These are phyloP conservation scores for Pseudogymnoascus sp. DNA, from an alignment of 2,329 filamentous ascomycete genomes.

Conservation along the genomic window DNA sequence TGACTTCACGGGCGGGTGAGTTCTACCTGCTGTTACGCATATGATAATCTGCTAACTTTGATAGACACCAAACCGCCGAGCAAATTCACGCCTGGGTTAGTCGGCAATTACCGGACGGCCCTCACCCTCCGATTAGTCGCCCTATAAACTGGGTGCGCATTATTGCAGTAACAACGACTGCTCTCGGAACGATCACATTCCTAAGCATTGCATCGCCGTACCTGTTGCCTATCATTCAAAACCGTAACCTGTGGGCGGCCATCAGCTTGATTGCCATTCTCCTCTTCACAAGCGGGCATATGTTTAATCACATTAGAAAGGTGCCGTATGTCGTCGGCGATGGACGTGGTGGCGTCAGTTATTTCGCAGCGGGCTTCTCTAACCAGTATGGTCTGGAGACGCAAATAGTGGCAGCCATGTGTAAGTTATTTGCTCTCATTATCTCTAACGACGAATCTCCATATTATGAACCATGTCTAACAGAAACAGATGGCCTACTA, in stretches of 20 bases:
- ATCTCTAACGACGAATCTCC: not conserved
- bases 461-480: constrained; percentile 11
- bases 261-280: constrained; percentile 82
- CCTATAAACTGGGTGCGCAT: constrained; percentile 83
- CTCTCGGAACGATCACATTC: constrained; percentile 63
- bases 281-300: constrained; percentile 91
- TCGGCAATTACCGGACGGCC: constrained; percentile 68
- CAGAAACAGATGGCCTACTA: constrained; percentile 59
- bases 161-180: constrained; percentile 56
- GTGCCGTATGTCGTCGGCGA: constrained; percentile 86
- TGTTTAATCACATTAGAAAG: constrained; percentile 98
- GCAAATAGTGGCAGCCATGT: constrained; percentile 87
- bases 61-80: constrained; percentile 67
- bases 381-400: constrained; percentile 92
- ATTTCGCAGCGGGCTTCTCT: constrained; percentile 88
- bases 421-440: constrained; percentile 48
- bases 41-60: constrained; percentile 11
- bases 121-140: constrained; percentile 69
- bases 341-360: constrained; percentile 76
- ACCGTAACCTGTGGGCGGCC: constrained; percentile 89
- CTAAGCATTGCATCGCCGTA: constrained; percentile 69
- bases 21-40: constrained; percentile 9
- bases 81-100: constrained; percentile 70
- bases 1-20: constrained; percentile 77
- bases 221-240: constrained; percentile 73